Conservation (phyloP, 2,329 filamentous ascomycete species). For the Aspergillus sp. region DNA sequence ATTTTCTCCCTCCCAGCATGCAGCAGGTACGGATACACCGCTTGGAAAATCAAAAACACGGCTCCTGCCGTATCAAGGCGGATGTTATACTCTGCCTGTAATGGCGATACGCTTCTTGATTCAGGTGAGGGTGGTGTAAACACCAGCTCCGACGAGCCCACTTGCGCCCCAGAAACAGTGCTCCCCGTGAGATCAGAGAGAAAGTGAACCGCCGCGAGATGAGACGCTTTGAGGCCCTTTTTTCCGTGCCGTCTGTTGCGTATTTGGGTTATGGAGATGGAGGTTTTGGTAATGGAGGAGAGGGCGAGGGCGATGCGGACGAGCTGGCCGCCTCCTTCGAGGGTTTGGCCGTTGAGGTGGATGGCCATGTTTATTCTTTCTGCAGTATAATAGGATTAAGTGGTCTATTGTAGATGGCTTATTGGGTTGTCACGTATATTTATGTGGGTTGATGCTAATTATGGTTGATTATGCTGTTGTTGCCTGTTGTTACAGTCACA, state of each 20-base stretch:
- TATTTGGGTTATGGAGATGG: constrained; percentile 50
- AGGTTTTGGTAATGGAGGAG: constrained; percentile 47
- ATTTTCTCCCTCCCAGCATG: constrained; percentile 33
- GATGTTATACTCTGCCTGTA: constrained; percentile 34
- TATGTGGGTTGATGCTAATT: no score
- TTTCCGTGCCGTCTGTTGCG: constrained; percentile 47
- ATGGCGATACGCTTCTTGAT: constrained; percentile 7
- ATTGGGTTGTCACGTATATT: no score
- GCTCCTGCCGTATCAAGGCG: constrained; percentile 48
- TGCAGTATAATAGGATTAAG: no score
- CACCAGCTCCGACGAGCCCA: constrained; percentile 31
- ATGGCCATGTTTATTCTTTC: constrained; percentile 12
- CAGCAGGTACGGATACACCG: constrained; percentile 55
- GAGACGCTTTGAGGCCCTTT: constrained; percentile 54
- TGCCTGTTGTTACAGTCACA: no score
- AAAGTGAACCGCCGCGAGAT: constrained; percentile 52
- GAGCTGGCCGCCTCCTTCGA: constrained; percentile 61
- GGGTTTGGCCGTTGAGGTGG: constrained; percentile 50
- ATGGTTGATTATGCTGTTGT: no score
- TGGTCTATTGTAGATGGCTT: no score
- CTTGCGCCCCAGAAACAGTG: constrained; percentile 24
- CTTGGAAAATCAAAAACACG: constrained; percentile 54
- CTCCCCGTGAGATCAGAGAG: constrained; percentile 48
- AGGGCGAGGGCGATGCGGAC: constrained; percentile 53
- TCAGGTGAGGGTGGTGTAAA: constrained; percentile 21